Conservation (phyloP, 257 asterid species). For the Striga asiatica region DNA sequence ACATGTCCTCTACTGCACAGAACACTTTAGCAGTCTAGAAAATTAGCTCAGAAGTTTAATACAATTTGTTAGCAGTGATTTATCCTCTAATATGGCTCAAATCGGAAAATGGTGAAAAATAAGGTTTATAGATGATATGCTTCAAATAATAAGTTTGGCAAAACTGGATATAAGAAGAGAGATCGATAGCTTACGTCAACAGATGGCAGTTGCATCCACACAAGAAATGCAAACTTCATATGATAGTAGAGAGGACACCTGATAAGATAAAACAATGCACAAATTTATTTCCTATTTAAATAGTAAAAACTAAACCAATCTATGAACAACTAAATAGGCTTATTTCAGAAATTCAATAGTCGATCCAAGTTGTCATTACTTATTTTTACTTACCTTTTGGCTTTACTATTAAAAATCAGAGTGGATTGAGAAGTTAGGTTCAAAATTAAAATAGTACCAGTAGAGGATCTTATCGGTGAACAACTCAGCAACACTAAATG, state of each 20-base stretch:
- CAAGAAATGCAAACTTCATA: constrained; percentile 90
- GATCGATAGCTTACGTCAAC: constrained; percentile 47
- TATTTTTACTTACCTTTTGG: background rate
- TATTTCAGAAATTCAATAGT: no score
- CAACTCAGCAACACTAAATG: constrained; percentile 65
- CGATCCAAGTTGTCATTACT: constrained; percentile 1
- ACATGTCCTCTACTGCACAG: no score
- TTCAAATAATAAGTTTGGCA: no score
- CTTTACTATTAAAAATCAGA: background rate
- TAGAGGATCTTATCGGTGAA: constrained; percentile 66
- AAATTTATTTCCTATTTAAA: constrained; percentile 10
- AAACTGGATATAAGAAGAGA: constrained; percentile 7
- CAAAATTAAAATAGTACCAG: constrained; percentile 60
- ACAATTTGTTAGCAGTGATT: no score
- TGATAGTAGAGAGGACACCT: constrained; percentile 90
- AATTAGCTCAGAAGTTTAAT: no score
- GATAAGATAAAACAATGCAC: constrained; percentile 22
- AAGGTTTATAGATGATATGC: no score
- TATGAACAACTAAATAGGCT: no score
- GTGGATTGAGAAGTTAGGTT: background rate
- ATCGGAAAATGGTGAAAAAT: no score
- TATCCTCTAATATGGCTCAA: no score
- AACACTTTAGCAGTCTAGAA: no score
- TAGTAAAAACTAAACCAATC: constrained; percentile 1
- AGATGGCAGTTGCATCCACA: constrained; percentile 93